These are phyloP conservation scores for Mycena polygramma DNA, from an alignment of 768 basidiomycete species.

Conservation along the genomic window DNA sequence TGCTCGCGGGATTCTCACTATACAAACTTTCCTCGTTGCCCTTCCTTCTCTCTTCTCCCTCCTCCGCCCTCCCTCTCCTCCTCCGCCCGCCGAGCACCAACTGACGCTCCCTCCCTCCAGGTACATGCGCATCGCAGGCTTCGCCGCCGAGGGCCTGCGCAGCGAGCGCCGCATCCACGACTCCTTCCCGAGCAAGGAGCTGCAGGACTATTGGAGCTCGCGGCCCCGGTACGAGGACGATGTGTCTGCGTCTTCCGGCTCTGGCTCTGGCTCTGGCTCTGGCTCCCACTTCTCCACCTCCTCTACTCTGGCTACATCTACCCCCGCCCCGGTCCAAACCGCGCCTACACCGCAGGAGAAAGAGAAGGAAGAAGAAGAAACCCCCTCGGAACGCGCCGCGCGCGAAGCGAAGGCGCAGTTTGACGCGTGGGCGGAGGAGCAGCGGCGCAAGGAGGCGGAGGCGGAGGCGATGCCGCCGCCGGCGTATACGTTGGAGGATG, in stretches of 20 bases:
- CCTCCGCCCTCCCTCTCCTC: too few species aligned
- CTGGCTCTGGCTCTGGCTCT: too few species aligned
- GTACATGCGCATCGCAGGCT: conserved; percentile 85
- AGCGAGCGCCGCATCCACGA: conserved; percentile 74
- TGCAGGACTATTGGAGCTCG: conserved; percentile 81
- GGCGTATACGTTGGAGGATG: conserved; percentile 74
- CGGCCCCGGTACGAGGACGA: conserved; percentile 69
- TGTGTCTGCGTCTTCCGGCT: neutral
- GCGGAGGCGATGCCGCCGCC: conserved; percentile 74
- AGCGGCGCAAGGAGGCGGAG: conserved; percentile 56
- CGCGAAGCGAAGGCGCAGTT: conserved; percentile 38
- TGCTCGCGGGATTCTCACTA: too few species aligned
- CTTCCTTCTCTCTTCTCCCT: too few species aligned
- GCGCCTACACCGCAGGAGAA: neutral
- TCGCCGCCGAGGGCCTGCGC: conserved; percentile 76
- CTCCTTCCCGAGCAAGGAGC: conserved; percentile 76
- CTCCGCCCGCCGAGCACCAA: neutral
- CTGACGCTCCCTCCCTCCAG: conserved; percentile 46
- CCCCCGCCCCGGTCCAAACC: too few species aligned
- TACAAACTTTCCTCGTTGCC: too few species aligned
- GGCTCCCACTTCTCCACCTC: neutral
- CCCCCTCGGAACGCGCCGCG: conserved; percentile 14
- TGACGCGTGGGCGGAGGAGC: conserved; percentile 54
- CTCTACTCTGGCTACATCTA: too few species aligned
- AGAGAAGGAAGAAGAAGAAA: conserved; percentile 38